Base-by-base conservation (phyloP, 768 basidiomycete species). In the Termitomyces eurrhizus region DNA sequence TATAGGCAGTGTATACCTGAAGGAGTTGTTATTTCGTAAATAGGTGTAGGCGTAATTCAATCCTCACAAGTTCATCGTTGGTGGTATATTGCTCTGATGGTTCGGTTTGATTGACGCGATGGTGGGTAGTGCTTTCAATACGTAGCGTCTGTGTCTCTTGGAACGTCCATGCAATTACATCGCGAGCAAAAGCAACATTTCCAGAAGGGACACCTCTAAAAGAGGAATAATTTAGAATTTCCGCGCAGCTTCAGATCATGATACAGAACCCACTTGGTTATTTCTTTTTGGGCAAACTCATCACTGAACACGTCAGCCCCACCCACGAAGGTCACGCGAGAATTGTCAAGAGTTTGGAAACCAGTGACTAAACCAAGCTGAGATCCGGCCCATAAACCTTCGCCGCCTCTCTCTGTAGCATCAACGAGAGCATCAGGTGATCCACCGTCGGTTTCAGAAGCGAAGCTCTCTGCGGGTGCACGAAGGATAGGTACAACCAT, bases 81-180 rank as follows among this genome's bases (percentile, higher is more conserved):
- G 82, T 92, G 13, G 92, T 90, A 73, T 99, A 99, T 57, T 78
- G 78, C 59, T 89, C 88, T 3, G 78, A 75, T n/a, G 89, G 78
- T 26, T 73, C 76, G 0, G 85, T 84, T 56, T 83, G 79, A 62
- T 88, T 86, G 52, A 86, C 77, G 59, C 82, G 83, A 66, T 90
- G 88, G 68, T 97, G 95, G 24, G 84, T 82, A 7, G 83, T 83
- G 49, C 72, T 78, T 62, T 93, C 88, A 59, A 98, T 87, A 29
- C 92, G 87, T 52, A 96, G 78, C 2, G 92, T 90, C 13, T 86
- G 79, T 1, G 83, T 81, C 72, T 97, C 92, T 66, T 93, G 90
- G 87, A 98, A 96, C 0, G 89, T 84, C 96, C 96, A 99, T 6
- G 85, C 82, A 4, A 88, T 82, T 46, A 98, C 72, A 64, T 96